Evolutionary conservation across 2,329 filamentous ascomycete genomes (phyloP).

Genomic region (Fusarium bactridioides): DNA sequence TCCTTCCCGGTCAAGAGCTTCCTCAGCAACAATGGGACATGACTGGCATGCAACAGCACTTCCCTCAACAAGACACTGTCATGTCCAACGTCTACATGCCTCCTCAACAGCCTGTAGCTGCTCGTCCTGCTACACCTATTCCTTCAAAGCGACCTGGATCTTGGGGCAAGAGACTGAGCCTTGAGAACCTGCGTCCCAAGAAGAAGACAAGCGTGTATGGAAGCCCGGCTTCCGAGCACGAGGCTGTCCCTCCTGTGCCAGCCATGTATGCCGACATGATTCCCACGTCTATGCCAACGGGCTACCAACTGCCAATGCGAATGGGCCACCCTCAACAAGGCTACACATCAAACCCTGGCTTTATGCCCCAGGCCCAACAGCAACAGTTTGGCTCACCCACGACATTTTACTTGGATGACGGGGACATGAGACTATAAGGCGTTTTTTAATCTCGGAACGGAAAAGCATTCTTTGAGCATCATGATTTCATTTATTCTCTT

Average conservation of each 20-base stretch:
- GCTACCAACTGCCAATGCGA: slow-evolving; percentile 43
- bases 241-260: slow-evolving; percentile 41
- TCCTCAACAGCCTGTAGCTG: slow-evolving; percentile 34
- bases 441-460: slow-evolving; percentile 24
- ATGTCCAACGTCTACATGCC: slow-evolving; percentile 42
- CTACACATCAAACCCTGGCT: slow-evolving; percentile 39
- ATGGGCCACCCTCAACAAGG: slow-evolving; percentile 37
- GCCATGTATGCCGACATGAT: slow-evolving; percentile 43
- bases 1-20: slow-evolving; percentile 43
- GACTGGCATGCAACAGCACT: slow-evolving; percentile 39
- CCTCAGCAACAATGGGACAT: slow-evolving; percentile 42
- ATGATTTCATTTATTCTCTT: slow-evolving; percentile 23
- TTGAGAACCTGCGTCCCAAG: slow-evolving; percentile 49
- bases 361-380: slow-evolving; percentile 39
- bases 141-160: slow-evolving; percentile 51
- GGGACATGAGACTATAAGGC: slow-evolving; percentile 41
- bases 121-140: slow-evolving; percentile 49
- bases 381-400: slow-evolving; percentile 42
- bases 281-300: slow-evolving; percentile 39
- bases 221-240: slow-evolving; percentile 40
- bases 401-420: slow-evolving; percentile 41
- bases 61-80: slow-evolving; percentile 42
- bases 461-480: slow-evolving; percentile 32
- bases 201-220: slow-evolving; percentile 47
- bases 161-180: slow-evolving; percentile 49